These are phyloP conservation scores for Pseudocercospora pini-densiflorae DNA, from an alignment of 2,329 filamentous ascomycete species.

Conservation along the genomic window DNA sequence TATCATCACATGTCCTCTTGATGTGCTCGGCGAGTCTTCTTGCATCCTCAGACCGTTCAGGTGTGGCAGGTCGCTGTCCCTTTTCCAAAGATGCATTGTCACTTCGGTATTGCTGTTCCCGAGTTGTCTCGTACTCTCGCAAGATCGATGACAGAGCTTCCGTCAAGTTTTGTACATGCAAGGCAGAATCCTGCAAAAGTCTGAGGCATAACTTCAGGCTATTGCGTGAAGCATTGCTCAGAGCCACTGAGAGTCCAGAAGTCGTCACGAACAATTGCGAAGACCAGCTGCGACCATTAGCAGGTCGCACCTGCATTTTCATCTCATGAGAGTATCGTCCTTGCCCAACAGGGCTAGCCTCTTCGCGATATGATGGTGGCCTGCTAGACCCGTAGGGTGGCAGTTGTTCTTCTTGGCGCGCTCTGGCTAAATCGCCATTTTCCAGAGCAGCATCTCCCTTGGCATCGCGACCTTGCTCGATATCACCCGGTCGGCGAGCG, in stretches of 20 bases:
- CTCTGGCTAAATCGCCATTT: conserved; percentile 53
- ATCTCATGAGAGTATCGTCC: conserved; percentile 26
- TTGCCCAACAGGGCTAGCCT: conserved; percentile 36
- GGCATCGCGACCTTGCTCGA: conserved; percentile 46
- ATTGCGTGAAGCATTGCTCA: conserved; percentile 84
- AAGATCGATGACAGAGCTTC: conserved; percentile 73
- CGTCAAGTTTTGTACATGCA: conserved; percentile 77
- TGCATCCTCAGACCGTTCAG: conserved; percentile 45
- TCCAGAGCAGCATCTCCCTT: conserved; percentile 51
- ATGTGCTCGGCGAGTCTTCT: conserved; percentile 76
- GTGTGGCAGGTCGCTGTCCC: conserved; percentile 36
- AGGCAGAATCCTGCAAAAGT: conserved; percentile 81
- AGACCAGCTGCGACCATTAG: conserved; percentile 66
- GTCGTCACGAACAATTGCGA: conserved; percentile 77
- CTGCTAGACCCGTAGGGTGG: conserved; percentile 82
- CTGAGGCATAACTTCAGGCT: conserved; percentile 83
- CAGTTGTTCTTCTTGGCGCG: conserved; percentile 66
- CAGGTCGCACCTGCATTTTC: conserved; percentile 31
- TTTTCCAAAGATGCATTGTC: conserved; percentile 46
- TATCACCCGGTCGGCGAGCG: conserved; percentile 58
- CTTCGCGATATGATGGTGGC: conserved; percentile 41
- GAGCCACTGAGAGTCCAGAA: conserved; percentile 85
- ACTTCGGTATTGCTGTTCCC: conserved; percentile 52
- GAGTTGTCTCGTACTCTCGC: conserved; percentile 72
- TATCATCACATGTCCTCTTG: conserved; percentile 61